These are phyloP conservation scores for Beta vulgaris DNA, from an alignment of 148 eudicot species.

Conservation along the genomic window DNA sequence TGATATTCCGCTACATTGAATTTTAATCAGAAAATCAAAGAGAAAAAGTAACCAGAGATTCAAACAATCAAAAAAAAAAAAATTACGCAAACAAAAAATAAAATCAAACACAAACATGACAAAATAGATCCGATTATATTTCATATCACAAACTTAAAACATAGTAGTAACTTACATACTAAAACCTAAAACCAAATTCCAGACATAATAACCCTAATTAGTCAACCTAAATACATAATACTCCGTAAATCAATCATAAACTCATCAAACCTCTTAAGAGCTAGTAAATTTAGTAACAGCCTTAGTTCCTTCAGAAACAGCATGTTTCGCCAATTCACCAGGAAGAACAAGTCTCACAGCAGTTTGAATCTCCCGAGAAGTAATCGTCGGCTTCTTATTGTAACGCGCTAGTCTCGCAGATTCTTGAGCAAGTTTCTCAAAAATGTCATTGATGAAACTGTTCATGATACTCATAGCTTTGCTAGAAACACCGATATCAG, in stretches of 20 bases:
- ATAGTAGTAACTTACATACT: background rate
- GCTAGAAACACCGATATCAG: constrained; percentile 52
- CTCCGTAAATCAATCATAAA: background rate
- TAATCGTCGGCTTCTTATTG: constrained; percentile 47
- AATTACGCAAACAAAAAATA: constrained; percentile 9
- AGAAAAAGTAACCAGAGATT: too few species aligned
- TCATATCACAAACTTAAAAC: background rate
- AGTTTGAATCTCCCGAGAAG: constrained; percentile 44
- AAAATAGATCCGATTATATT: background rate
- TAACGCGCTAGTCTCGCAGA: constrained; percentile 36
- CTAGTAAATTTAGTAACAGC: constrained; percentile 45
- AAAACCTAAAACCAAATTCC: background rate
- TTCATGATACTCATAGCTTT: constrained; percentile 61
- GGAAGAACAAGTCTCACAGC: constrained; percentile 45
- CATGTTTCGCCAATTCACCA: constrained; percentile 45
- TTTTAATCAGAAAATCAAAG: too few species aligned
- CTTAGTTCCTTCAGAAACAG: constrained; percentile 46
- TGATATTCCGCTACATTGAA: too few species aligned
- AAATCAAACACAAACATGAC: background rate
- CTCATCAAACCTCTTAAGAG: constrained; percentile 15
- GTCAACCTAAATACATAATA: background rate
- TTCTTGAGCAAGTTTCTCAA: constrained; percentile 51
- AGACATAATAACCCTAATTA: background rate
- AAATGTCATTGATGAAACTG: constrained; percentile 54
- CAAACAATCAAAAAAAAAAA: too few species aligned